Conservation (phyloP, 768 basidiomycete genomes). For the Pholiota conissans region DNA sequence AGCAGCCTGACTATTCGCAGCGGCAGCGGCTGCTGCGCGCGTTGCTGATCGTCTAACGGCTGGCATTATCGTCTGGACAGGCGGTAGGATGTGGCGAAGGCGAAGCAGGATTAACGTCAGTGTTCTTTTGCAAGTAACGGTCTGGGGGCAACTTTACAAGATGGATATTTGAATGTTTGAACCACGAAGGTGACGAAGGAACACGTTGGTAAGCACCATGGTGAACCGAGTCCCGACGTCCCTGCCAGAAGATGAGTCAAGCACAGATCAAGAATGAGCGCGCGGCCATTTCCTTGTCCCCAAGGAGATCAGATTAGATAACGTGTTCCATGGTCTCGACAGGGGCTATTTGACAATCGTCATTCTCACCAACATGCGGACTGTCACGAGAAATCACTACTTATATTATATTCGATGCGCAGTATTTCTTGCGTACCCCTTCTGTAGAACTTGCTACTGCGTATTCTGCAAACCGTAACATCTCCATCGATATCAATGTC, state of each 20-base stretch:
- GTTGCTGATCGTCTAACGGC: slow-evolving; percentile 32
- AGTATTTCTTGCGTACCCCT: no score
- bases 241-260: slow-evolving; percentile 3
- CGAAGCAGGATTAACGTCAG: slow-evolving; percentile 2
- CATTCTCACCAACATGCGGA: no score
- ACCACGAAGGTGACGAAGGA: background rate
- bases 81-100: background rate
- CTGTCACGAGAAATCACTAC: no score
- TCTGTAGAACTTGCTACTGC: no score
- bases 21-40: slow-evolving; percentile 18
- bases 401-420: no score
- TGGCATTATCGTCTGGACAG: slow-evolving; percentile 29
- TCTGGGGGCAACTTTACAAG: background rate
- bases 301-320: background rate
- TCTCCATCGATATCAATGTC: no score
- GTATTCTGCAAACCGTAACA: no score
- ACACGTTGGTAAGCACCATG: background rate
- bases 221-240: background rate
- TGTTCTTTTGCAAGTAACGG: background rate
- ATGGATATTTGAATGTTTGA: background rate
- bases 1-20: slow-evolving; percentile 3
- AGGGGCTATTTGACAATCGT: background rate
- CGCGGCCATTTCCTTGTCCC: background rate
- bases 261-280: background rate
- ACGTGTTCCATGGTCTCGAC: background rate